Evolutionary conservation across 352 stramenopile species (phyloP).

Genomic region (Phytophthora pini): DNA sequence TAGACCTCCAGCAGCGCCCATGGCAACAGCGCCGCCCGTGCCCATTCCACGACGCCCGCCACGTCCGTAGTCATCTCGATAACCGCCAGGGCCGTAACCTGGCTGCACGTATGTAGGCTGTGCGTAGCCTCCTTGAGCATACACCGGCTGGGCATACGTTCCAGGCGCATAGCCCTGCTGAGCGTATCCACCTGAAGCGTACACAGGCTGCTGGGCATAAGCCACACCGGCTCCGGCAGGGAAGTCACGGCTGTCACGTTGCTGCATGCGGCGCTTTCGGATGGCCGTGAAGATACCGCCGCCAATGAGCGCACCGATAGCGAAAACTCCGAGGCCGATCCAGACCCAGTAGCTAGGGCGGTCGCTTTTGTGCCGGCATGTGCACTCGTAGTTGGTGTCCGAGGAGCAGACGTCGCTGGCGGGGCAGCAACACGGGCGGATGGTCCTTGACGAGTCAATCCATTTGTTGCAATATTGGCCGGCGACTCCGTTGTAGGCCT

Average conservation of each 20-base stretch:
- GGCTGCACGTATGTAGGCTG: constrained; percentile 41
- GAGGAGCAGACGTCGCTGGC: constrained; percentile 42
- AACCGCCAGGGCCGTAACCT: constrained; percentile 33
- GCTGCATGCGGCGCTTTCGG: constrained; percentile 44
- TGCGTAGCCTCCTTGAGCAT: constrained; percentile 43
- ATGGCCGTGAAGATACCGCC: constrained; percentile 41
- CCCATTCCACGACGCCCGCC: constrained; percentile 46
- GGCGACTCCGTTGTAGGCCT: constrained; percentile 48
- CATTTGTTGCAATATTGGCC: constrained; percentile 65
- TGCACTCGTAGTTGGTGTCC: constrained; percentile 54
- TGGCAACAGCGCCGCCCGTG: constrained; percentile 41
- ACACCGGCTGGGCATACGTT: constrained; percentile 48
- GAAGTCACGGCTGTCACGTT: constrained; percentile 24
- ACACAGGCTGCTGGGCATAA: constrained; percentile 39
- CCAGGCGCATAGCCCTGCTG: constrained; percentile 44
- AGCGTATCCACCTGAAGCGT: constrained; percentile 37
- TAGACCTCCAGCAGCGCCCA: constrained; percentile 45
- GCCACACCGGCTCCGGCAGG: constrained; percentile 5
- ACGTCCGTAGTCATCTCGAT: constrained; percentile 31
- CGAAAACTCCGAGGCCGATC: constrained; percentile 39
- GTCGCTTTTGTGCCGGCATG: constrained; percentile 36
- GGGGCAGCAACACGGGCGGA: constrained; percentile 64
- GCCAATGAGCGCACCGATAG: constrained; percentile 40
- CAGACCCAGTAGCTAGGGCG: constrained; percentile 42
- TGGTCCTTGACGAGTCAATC: constrained; percentile 45